Base-by-base conservation (phyloP, 805 yeast species). In the Nakazawaea ernobii region DNA sequence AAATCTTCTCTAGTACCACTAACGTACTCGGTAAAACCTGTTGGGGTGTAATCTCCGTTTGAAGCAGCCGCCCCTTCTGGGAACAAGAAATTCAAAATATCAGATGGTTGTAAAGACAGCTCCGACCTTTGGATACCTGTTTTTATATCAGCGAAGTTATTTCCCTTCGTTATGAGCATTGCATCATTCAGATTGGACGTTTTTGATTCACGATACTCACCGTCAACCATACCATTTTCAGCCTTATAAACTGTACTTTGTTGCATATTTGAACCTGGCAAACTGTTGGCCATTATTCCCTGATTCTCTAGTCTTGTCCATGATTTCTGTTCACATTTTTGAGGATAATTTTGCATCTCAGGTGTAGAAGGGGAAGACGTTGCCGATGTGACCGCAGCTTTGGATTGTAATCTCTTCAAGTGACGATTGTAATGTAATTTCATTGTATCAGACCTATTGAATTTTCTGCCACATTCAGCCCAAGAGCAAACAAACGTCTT, bases 371-470 rank as follows among this genome's bases (percentile, higher is more conserved):
- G 15, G 8, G 39, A 10, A 9, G 24, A 6, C 8, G 35, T 17
- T 7, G 11, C 29, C 26, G 37, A 10, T 13, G 37, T 32, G 29
- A 8, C 37, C 1, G 40, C 14, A 11, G 35, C 10, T 4, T 10
- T 14, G 13, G 11, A n/a, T 14, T 20, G 20, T 11, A 8, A 33
- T n/a, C 36, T 62, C 32, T 57, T 41, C 41, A 52, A 57, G 59
- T 75, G 65, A 53, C 75, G 41, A 62, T 59, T 47, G 53, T 59
- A 56, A 58, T 78, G 69, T 60, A 80, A 58, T 32, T 67, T 68
- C 46, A 67, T 67, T 32, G 80, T 66, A 54, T 80, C 86, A 33
- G 65, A 64, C 35, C 86, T 59, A 0, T 77, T 80, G 61, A 79
- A 80, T 1, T 75, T 68, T 54, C 73, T 74, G 1, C 72, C 69